Conservation (phyloP, 169 alveolate species). For the Cystoisospora suis region DNA sequence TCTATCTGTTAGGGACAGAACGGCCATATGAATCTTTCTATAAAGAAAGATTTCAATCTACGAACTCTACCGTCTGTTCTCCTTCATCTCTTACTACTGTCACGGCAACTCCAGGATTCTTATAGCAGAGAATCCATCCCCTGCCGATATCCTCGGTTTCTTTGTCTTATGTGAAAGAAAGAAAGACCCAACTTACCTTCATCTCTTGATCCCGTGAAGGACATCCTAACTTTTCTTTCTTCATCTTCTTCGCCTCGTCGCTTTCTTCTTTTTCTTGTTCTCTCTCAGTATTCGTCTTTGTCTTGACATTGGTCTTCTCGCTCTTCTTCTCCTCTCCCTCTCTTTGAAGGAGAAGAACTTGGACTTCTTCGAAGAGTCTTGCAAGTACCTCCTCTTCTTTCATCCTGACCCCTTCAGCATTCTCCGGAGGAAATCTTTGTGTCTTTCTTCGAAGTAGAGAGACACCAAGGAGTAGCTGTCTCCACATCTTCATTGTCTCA, state of each 20-base stretch:
- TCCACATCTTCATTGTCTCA: neutral
- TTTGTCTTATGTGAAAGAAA: too few relatives aligned
- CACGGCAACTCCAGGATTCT: too few relatives aligned
- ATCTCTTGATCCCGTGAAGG: too few relatives aligned
- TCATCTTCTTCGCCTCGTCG: neutral
- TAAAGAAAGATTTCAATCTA: too few relatives aligned
- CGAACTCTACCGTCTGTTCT: too few relatives aligned
- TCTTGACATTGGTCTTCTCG: neutral
- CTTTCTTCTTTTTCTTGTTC: neutral
- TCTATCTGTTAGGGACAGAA: too few relatives aligned
- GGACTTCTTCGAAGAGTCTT: neutral
- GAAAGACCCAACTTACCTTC: too few relatives aligned
- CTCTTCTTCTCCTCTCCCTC: neutral
- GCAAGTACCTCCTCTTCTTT: neutral
- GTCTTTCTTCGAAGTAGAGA: neutral
- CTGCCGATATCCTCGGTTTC: too few relatives aligned
- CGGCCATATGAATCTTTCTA: too few relatives aligned
- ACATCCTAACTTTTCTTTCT: neutral
- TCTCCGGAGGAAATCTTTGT: neutral
- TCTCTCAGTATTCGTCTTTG: neutral
- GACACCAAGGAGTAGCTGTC: neutral
- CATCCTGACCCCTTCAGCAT: neutral
- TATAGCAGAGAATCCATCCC: too few relatives aligned
- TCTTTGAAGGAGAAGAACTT: neutral
- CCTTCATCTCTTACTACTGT: too few relatives aligned